Base-by-base conservation (phyloP, 2,329 filamentous ascomycete genomes). In the Aspergillus chevalieri region DNA sequence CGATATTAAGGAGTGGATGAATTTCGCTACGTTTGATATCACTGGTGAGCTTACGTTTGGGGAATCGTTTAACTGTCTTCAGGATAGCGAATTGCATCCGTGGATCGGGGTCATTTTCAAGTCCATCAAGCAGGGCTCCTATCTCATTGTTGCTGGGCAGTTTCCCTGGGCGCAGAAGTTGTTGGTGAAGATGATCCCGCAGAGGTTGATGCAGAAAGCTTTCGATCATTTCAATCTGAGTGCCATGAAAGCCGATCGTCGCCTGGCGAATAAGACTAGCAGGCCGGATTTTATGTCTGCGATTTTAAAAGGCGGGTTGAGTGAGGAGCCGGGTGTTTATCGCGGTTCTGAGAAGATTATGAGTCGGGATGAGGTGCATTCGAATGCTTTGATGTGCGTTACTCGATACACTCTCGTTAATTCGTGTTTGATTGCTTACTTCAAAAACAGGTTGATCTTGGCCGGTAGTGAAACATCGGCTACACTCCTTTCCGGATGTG, bases 401-500 rank as follows among this genome's bases (percentile, higher is more conserved):
- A 26, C 33, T 14, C 3, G 34, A 30, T 28, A 28, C 9, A 12
- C 24, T 1, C 10, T 41, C 38, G 5, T 41, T 1, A 3, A 8
- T 22, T 41, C 9, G 15, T 36, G 6, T 17, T 33, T 8, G 2
- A 4, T 2, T 36, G 34, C n/a, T 36, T 8, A 36, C 8, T 15
- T 41, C 19, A 48, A 48, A 48, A 14, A 58, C 10, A 63, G 63
- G 57, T 60, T 71, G 2, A 59, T 72, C 5, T 43, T 70, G 6
- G 70, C 65, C 6, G 70, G 70, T 1, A 66, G 60, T 10, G 68
- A 71, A 49, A 74, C 72, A 3, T 65, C 69, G 0, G 71, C 71
- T 2, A 74, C 72, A 0, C 44, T 69, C 3, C 58, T 76, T 1
- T 66, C 65, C 0, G 71, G 70, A 1, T 61, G 59, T 6, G 63